These are phyloP conservation scores for Camellia japonica DNA, from an alignment of 148 eudicot genomes.

Conservation along the genomic window DNA sequence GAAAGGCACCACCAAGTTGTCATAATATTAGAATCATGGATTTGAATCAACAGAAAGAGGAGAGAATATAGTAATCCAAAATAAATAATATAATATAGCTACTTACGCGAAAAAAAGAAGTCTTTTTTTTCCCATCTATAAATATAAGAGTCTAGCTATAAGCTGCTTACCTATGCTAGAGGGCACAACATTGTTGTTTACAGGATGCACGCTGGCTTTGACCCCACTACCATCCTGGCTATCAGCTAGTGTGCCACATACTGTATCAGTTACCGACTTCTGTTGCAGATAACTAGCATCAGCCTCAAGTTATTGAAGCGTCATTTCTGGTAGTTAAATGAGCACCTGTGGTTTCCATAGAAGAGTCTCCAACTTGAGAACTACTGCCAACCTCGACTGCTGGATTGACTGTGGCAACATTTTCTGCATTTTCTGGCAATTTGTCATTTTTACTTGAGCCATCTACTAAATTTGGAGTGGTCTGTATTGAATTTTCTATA, in stretches of 20 bases:
- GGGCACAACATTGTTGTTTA: slow-evolving; percentile 11
- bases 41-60: neutral
- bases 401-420: slow-evolving; percentile 15
- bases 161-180: slow-evolving; percentile 23
- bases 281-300: slow-evolving; percentile 22
- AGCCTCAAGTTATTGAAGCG: slow-evolving; percentile 15
- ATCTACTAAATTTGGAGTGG: slow-evolving; percentile 22
- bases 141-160: neutral
- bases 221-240: slow-evolving; percentile 18
- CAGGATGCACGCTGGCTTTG: slow-evolving; percentile 15
- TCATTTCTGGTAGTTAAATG: slow-evolving; percentile 19
- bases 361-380: slow-evolving; percentile 25
- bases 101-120: neutral
- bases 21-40: neutral
- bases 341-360: slow-evolving; percentile 25
- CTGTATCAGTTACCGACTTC: slow-evolving; percentile 22
- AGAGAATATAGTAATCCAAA: neutral
- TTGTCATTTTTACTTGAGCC: slow-evolving; percentile 18
- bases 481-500: slow-evolving; percentile 24
- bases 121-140: neutral
- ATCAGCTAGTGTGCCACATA: slow-evolving; percentile 7
- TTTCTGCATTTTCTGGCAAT: slow-evolving; percentile 25
- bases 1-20: slow-evolving; percentile 1
- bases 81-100: neutral
- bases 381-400: slow-evolving; percentile 17